phyloP scores from a whole-genome alignment of 345 rosid genomes.

The Carallia pectinifolia region DNA sequence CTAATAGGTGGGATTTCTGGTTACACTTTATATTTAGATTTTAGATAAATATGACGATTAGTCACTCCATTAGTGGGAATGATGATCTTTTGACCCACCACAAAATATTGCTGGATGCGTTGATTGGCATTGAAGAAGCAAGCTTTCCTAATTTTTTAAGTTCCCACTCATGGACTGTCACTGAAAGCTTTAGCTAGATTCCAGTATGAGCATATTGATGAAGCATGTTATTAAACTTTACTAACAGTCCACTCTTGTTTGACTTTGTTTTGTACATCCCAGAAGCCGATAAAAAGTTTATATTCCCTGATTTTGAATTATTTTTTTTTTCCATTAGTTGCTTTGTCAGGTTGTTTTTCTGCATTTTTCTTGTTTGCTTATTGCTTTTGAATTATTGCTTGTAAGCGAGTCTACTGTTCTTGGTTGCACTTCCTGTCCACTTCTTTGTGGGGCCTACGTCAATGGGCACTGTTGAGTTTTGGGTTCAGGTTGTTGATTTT shows the following conservation, averaged over 20 bases:
- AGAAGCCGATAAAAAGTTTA: too few relatives aligned
- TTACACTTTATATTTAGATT: too few relatives aligned
- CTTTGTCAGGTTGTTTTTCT: background rate
- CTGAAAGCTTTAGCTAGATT: too few relatives aligned
- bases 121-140: constrained; percentile 1
- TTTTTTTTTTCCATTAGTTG: background rate
- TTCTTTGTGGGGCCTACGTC: too few relatives aligned
- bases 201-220: background rate
- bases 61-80: background rate
- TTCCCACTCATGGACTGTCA: too few relatives aligned
- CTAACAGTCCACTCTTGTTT: too few relatives aligned
- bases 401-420: background rate
- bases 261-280: background rate
- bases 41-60: background rate
- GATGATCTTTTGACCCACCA: background rate
- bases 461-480: too few relatives aligned
- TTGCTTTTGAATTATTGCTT: background rate
- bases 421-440: too few relatives aligned
- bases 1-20: background rate
- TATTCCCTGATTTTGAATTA: background rate
- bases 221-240: background rate
- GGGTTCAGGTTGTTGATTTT: too few relatives aligned
- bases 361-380: background rate
- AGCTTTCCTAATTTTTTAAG: background rate
- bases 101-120: background rate